Base-by-base conservation (phyloP, 305 asterid species). In the Solanum aculeatissimum region DNA sequence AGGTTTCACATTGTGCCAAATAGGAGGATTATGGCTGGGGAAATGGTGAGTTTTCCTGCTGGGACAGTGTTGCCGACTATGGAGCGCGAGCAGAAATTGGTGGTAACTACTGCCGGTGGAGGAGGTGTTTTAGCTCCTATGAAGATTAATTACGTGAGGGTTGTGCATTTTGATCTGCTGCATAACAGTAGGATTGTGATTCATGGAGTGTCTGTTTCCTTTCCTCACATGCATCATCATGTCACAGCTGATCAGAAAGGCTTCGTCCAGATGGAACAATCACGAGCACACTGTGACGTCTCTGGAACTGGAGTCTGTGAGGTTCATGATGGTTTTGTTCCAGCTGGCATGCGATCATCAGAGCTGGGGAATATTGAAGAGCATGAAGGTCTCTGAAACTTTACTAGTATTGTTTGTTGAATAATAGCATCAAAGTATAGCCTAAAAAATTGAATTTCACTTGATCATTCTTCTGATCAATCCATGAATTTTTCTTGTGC, bases 1-100 rank as follows among this genome's bases (percentile, higher is more conserved):
- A 85, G 90, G 86, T 89, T 92, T 74, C 97, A 94, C 38, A 92
- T 94, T 77, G 94, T 94, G 43, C 98, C 94, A 49, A 92, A 92
- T 88, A 85, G 80, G 89, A 80, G 95, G 82, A 72, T 94, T 58
- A 83, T 91, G 65, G 92, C 91, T 82, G 87, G 91, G 51, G 97
- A 94, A 66, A 90, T 94, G 83, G 93, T 91, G 87, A 89, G 89
- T 62, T 87, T 94, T 29, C 91, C 88, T 40, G 47, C 88, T 23
- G 81, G 88, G 12, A 88, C 94, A 32, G 74, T 87, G 78, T 83
- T 94, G 91, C 92, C 92, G 57, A 93, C 98, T 27, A 35, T 94
- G 91, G 94, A 92, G 16, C 94, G 29, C 0, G 97, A 95, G 8
- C 88, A 93, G 54, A 89, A 88, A 65, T 89, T 93, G 83, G 91